A percentile compares a stretch with the other conserved stretches of the same genome.
These are phyloP conservation scores for Aureobasidium namibiae DNA, from an alignment of 2,329 filamentous ascomycete genomes.

Conservation along the genomic window DNA sequence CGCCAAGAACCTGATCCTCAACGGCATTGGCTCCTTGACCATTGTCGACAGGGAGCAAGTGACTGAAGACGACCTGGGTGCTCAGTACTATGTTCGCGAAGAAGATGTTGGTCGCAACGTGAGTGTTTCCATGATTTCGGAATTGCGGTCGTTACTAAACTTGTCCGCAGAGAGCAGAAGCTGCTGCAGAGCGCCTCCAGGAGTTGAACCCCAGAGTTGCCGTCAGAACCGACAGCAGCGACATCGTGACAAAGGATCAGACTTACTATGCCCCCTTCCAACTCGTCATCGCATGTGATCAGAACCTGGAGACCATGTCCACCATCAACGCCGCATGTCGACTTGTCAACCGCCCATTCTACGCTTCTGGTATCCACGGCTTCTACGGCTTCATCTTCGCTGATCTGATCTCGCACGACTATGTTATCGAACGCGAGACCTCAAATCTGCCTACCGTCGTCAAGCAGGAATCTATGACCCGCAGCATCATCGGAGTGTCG, in stretches of 20 bases:
- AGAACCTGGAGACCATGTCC: constrained; percentile 64
- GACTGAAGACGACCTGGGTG: constrained; percentile 66
- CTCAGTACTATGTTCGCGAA: constrained; percentile 64
- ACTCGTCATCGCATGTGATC: constrained; percentile 82
- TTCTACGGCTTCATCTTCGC: constrained; percentile 94
- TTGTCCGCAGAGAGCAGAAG: constrained; percentile 59
- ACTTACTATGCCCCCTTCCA: constrained; percentile 75
- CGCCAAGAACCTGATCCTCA: constrained; percentile 93
- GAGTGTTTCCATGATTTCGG: constrained; percentile 15
- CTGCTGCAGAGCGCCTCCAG: constrained; percentile 67
- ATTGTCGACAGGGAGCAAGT: constrained; percentile 72
- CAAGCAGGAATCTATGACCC: constrained; percentile 63
- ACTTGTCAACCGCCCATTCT: constrained; percentile 71
- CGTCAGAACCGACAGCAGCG: constrained; percentile 57
- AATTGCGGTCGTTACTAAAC: constrained; percentile 13
- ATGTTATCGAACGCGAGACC: constrained; percentile 75
- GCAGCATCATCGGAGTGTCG: constrained; percentile 63
- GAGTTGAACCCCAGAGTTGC: constrained; percentile 84
- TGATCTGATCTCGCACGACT: constrained; percentile 85
- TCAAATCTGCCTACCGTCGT: constrained; percentile 57
- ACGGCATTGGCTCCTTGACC: constrained; percentile 83
- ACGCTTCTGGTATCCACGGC: constrained; percentile 78
- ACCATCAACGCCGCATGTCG: constrained; percentile 82
- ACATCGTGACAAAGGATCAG: constrained; percentile 58
- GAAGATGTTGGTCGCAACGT: constrained; percentile 67